phyloP scores from a whole-genome alignment of 2,329 filamentous ascomycete species.

The Venturia pyrina region DNA sequence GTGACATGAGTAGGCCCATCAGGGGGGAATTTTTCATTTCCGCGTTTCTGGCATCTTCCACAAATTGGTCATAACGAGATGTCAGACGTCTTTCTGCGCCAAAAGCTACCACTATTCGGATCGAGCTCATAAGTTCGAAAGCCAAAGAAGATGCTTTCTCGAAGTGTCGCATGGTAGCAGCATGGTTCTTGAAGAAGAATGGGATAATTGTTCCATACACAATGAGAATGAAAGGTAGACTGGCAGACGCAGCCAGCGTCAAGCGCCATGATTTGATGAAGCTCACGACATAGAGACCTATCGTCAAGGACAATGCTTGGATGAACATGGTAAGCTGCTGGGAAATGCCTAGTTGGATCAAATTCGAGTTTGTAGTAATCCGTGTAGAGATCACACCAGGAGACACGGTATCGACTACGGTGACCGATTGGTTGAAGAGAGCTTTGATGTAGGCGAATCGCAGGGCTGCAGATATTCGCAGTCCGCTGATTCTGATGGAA shows the following conservation, averaged over 20 bases:
- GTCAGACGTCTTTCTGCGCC: slow-evolving; percentile 27
- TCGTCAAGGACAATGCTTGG: slow-evolving; percentile 24
- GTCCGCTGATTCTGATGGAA: slow-evolving; percentile 20
- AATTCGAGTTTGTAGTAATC: slow-evolving; percentile 21
- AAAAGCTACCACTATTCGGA: slow-evolving; percentile 28
- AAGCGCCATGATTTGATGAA: slow-evolving; percentile 21
- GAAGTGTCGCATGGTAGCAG: slow-evolving; percentile 21
- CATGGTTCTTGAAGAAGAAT: slow-evolving; percentile 25
- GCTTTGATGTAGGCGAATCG: slow-evolving; percentile 20
- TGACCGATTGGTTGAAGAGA: slow-evolving; percentile 20
- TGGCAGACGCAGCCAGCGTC: slow-evolving; percentile 20
- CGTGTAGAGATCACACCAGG: slow-evolving; percentile 21
- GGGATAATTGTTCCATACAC: slow-evolving; percentile 22
- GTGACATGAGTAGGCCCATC: slow-evolving; percentile 25
- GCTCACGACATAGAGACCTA: slow-evolving; percentile 26
- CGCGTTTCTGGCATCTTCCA: slow-evolving; percentile 22
- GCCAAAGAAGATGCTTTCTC: slow-evolving; percentile 27
- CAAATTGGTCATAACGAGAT: slow-evolving; percentile 19
- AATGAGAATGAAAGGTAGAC: slow-evolving; percentile 25
- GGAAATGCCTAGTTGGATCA: slow-evolving; percentile 22
- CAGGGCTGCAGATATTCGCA: slow-evolving; percentile 21
- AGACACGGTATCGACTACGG: slow-evolving; percentile 20
- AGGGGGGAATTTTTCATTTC: slow-evolving; percentile 22
- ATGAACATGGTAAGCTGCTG: slow-evolving; percentile 19
- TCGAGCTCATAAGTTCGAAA: slow-evolving; percentile 29